Conservation (phyloP, 2,329 filamentous ascomycete species). For the Xylariaceae sp. region DNA sequence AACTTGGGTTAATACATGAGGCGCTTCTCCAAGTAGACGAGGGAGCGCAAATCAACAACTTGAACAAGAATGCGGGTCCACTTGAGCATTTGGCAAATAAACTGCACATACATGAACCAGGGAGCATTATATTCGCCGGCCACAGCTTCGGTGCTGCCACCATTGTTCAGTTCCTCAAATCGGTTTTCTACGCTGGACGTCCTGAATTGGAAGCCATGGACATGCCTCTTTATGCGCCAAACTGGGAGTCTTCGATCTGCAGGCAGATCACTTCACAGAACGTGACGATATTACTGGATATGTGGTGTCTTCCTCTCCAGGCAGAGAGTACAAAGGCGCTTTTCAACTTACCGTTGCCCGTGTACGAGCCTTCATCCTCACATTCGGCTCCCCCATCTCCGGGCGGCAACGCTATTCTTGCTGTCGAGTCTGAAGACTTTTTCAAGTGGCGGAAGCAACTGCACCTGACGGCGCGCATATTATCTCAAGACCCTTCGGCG, state of each 20-base stretch:
- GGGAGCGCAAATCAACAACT: conserved; percentile 44
- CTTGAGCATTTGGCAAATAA: conserved; percentile 55
- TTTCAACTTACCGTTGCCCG: conserved; percentile 66
- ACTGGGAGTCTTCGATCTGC: conserved; percentile 48
- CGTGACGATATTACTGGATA: conserved; percentile 66
- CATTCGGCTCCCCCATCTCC: conserved; percentile 26
- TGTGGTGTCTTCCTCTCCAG: conserved; percentile 72
- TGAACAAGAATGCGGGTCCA: conserved; percentile 46
- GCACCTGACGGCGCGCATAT: conserved; percentile 58
- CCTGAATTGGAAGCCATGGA: conserved; percentile 43
- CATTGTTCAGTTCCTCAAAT: conserved; percentile 71
- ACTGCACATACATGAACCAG: conserved; percentile 64
- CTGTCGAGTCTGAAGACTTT: conserved; percentile 71
- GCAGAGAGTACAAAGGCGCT: conserved; percentile 58
- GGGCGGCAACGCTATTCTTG: conserved; percentile 56
- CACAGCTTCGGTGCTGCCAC: conserved; percentile 79
- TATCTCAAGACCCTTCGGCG: conserved; percentile 52
- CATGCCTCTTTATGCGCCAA: conserved; percentile 57
- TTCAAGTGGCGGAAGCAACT: conserved; percentile 72
- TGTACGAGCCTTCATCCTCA: conserved; percentile 49
- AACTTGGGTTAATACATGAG: conserved; percentile 65
- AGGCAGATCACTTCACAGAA: conserved; percentile 63
- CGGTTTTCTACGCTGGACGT: conserved; percentile 59
- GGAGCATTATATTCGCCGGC: conserved; percentile 67
- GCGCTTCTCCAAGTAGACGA: conserved; percentile 61